Base-by-base conservation (phyloP, 139 green algal species). In the Desmodesmus armatus region DNA sequence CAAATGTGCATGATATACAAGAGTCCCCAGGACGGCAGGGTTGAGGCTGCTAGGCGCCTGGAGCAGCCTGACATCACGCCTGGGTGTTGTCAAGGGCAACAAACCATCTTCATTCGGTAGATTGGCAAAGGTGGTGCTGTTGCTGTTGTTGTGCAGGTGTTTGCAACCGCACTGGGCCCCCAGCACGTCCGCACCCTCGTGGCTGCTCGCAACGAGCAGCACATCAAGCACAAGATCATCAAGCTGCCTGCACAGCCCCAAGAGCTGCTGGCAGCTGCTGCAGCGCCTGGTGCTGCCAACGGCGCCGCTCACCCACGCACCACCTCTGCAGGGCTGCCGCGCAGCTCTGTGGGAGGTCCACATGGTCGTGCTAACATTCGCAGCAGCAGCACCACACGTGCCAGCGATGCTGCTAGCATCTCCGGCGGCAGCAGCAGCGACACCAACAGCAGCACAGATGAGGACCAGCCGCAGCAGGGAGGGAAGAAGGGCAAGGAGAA, bases 151-250 rank as follows among this genome's bases (percentile, higher is more conserved):
- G 65, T 44, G 25, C 62, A 88, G 62, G 80, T 88, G 11, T 86
- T 93, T 35, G 66, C 55, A 2, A 39, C 69, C 27, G 73, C 63
- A 40, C 87, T 93, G 35, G 87, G 90, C 13, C 25, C 7, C 27
- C 23, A 19, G 13, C 90, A 93, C 71, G 85, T 87, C 9, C 76
- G 87, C 25, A 90, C 90, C 2, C 49, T 80, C 31, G 80, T 75
- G 0, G 90, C 88, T 21, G 47, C 55, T 1, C 84, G 90, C 29
- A 91, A 93, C 49, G 40, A 79, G 31, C 19, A 80, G 35, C 90
- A 90, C 81, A 77, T 89, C 29, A 63, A 72, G 65, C 86, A 90
- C 75, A 85, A 82, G 40, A 39, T 87, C 5, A 49, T 90, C 47
- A 85, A 82, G 76, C 66, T 90, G 75, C 62, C 78, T n/a, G 78